Conservation (phyloP, 1,139 yeast species). For the Yamadazyma pseudoaaseri region DNA sequence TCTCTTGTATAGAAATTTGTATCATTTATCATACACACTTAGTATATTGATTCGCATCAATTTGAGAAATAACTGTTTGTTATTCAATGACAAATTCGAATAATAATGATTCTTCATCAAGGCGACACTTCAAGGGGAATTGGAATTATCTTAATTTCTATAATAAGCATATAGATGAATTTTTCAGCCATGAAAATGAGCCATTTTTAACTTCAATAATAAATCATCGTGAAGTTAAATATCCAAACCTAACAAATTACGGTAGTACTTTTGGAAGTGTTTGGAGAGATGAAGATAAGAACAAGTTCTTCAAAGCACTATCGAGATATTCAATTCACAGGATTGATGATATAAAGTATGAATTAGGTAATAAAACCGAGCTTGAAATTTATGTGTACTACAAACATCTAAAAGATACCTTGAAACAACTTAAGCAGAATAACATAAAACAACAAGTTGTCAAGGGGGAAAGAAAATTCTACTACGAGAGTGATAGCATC, state of each 20-base stretch:
- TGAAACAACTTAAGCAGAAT: conserved; percentile 19
- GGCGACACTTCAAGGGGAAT: conserved; percentile 19
- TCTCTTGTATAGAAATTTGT: neutral
- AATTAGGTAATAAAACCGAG: conserved; percentile 40
- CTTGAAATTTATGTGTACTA: conserved; percentile 50
- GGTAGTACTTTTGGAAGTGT: conserved; percentile 14
- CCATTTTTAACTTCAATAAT: conserved; percentile 6
- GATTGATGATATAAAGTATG: conserved; percentile 36
- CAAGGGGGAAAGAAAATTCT: conserved; percentile 5
- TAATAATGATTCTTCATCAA: neutral
- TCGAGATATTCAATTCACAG: conserved; percentile 51
- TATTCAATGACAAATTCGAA: neutral
- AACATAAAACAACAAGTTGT: conserved; percentile 3
- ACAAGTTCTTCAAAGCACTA: conserved; percentile 25
- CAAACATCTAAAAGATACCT: conserved; percentile 29
- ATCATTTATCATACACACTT: too few species aligned
- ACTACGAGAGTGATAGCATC: conserved; percentile 11
- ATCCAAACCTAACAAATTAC: conserved; percentile 6
- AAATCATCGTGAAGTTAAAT: neutral
- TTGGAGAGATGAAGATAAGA: conserved; percentile 25
- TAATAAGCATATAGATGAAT: conserved; percentile 20
- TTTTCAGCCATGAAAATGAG: conserved; percentile 11
- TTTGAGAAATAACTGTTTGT: neutral
- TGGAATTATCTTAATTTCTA: conserved; percentile 22
- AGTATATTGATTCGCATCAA: neutral